Base-by-base conservation (phyloP, 176 grass and related monocot genomes). In the Oryza officinalis region DNA sequence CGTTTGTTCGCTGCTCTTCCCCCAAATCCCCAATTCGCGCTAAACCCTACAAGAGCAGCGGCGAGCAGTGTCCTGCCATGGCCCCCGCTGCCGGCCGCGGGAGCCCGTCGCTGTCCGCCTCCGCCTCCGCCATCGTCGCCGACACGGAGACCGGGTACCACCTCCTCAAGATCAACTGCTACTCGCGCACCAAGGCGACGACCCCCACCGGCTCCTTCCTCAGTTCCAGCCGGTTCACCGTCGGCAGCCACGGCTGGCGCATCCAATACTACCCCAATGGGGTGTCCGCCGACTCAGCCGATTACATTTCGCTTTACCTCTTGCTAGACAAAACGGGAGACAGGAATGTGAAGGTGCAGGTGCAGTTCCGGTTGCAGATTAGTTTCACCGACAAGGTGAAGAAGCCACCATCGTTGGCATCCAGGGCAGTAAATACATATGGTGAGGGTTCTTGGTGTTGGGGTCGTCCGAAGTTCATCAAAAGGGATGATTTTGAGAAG, bases 221-320 rank as follows among this genome's bases (percentile, higher is more conserved):
- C 4, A 4, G 32, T 33, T 33, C 44, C 44, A 13, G 44, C 44
- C 44, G 13, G 11, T 46, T 46, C 44, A 46, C 11, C 44, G 44
- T 46, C 44, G 44, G 44, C 44, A 3, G 44, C 44, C 44, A 13
- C 44, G 0, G 33, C 11, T 89, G 87, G 82, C 37, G 8, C 31
- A 69, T 89, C 28, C 8, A 20, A 0, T 78, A 65, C 81, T 79
- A 27, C 38, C 81, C 86, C 26, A 84, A 84, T 2, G 81, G 86
- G 32, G 32, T 5, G 4, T 5, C 4, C 3, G 32, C 32, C 23
- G 2, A 27, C 8, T 22, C 22, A 3, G 64, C 66, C 37, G 72
- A 32, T 12, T 81, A 27, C 38, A 22, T 87, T 2, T 81, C 85
- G 57, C 28, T 87, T 18, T 76, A 23, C 64, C 71, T 88, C 10